Evolutionary conservation across 305 asterid genomes (phyloP), one percentile per base, ranked within the genome.

Genomic region (Vinca major): DNA sequence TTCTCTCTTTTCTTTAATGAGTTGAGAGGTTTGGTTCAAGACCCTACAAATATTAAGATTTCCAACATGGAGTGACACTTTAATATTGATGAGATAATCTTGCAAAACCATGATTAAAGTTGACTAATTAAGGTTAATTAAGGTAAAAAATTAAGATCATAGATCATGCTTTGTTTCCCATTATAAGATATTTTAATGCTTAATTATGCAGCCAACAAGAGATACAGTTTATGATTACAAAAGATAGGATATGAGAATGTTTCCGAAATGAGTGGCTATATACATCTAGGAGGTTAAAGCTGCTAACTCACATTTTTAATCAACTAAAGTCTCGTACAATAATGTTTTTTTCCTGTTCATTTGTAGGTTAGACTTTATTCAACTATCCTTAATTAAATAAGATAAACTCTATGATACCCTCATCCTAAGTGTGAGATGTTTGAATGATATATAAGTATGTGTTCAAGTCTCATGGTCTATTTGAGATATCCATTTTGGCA

Each of bases 211-310:
- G 21, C 58, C 51, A 50, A 12, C 50, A 47, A 41, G 16, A 72
- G 68, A 75, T 70, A 70, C 53, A 57, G 52, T 70, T 65, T 70
- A 70, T 75, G 75, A 75, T 70, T 66, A 58, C 69, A 64, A 70
- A 74, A 75, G 72, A 75, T 72, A 65, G 54, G 65, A 13, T 20
- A 26, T 47, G 57, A 39, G 62, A 56, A 65, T 33, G 61, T 52
- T 61, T 65, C 26, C 71, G 2, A 63, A 11, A 5, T 69, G 51
- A 55, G 71, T 74, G 71, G 71, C 57, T 33, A 61, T 57, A 50
- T 56, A 7, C 33, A 13, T 70, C 64, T 57, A 57, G 79, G 71
- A 70, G 63, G 14, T 70, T 70, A 65, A 65, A 70, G 52, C 67
- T 26, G 45, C 57, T 44, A 44, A 68, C 12, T 26, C 26, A 26